These are phyloP conservation scores for Tetracladium setigerum DNA, from an alignment of 495 filamentous ascomycete genomes.

Conservation along the genomic window DNA sequence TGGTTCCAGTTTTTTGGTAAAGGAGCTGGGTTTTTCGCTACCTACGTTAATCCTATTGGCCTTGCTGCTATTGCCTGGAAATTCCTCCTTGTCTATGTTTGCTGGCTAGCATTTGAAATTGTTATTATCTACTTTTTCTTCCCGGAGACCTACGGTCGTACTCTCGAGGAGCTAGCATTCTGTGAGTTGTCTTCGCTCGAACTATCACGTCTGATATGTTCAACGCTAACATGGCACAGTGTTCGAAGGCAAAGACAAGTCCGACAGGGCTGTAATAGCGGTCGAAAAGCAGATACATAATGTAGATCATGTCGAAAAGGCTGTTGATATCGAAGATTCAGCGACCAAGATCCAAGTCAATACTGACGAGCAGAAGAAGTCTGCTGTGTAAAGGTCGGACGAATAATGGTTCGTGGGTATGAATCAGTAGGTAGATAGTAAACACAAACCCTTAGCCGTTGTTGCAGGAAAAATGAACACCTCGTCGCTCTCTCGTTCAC, in stretches of 20 bases:
- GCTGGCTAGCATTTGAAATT: constrained; percentile 51
- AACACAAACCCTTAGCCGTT: too few relatives aligned
- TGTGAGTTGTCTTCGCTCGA: constrained; percentile 35
- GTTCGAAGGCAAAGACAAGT: constrained; percentile 42
- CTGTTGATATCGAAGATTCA: too few relatives aligned
- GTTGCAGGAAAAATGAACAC: too few relatives aligned
- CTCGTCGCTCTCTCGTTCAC: too few relatives aligned
- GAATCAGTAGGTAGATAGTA: too few relatives aligned
- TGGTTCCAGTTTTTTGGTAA: constrained; percentile 55
- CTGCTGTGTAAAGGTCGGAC: too few relatives aligned
- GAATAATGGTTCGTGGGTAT: too few relatives aligned
- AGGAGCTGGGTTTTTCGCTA: constrained; percentile 31
- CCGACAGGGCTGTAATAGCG: constrained; percentile 34
- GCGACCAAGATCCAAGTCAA: too few relatives aligned
- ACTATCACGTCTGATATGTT: neutral
- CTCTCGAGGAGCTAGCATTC: constrained; percentile 58
- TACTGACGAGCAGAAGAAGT: too few relatives aligned
- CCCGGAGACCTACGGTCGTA: constrained; percentile 53
- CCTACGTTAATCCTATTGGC: constrained; percentile 57
- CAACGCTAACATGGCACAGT: constrained; percentile 23
- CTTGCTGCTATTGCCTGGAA: constrained; percentile 52
- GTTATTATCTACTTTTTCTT: constrained; percentile 55
- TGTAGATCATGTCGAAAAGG: constrained; percentile 13
- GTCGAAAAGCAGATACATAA: constrained; percentile 35
- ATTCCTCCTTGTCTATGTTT: constrained; percentile 54